A percentile compares a stretch with the other conserved stretches of the same genome.
phyloP scores from a whole-genome alignment of 1,284 basidiomycete genomes.

The Apiotrichum laibachii region DNA sequence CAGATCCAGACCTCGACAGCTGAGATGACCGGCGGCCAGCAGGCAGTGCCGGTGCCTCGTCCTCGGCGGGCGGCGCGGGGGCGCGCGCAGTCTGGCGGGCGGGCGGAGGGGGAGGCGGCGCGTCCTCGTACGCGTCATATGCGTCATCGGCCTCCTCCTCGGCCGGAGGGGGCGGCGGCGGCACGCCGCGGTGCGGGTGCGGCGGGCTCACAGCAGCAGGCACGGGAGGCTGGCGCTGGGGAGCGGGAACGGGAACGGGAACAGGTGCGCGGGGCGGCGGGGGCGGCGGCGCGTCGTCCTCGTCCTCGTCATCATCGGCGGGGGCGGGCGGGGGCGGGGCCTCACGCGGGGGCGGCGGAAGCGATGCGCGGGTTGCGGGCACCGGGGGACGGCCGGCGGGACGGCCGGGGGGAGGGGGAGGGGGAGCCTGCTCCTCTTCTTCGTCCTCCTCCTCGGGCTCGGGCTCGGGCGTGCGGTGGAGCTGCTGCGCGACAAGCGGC shows the following conservation, averaged over 20 bases:
- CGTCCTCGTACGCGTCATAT: conserved; percentile 11
- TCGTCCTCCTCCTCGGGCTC: not conserved
- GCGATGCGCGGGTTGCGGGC: not conserved
- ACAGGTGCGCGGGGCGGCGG: conserved; percentile 10
- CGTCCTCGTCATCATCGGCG: conserved; percentile 20
- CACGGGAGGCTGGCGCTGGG: conserved; percentile 18
- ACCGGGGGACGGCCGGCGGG: not conserved
- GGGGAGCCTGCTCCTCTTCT: not conserved
- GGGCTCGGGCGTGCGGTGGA: not conserved
- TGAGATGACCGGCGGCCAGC: too few relatives aligned
- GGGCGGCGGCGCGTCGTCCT: conserved; percentile 19
- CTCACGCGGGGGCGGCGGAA: not conserved
- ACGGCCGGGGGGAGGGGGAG: not conserved
- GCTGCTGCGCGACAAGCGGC: not conserved
- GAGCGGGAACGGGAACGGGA: conserved; percentile 24
- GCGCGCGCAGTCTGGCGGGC: not conserved
- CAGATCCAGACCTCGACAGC: too few relatives aligned
- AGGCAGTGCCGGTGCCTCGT: too few relatives aligned
- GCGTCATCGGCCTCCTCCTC: conserved; percentile 11
- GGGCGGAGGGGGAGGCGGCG: conserved; percentile 13
- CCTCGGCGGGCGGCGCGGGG: conserved; percentile 1
- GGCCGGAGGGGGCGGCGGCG: conserved; percentile 5
- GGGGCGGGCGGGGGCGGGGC: not conserved
- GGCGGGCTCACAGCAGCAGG: conserved; percentile 1
- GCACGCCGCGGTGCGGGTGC: conserved; percentile 1